phyloP scores from a whole-genome alignment of 176 grass and related monocot species.

The Carex littledalei region DNA sequence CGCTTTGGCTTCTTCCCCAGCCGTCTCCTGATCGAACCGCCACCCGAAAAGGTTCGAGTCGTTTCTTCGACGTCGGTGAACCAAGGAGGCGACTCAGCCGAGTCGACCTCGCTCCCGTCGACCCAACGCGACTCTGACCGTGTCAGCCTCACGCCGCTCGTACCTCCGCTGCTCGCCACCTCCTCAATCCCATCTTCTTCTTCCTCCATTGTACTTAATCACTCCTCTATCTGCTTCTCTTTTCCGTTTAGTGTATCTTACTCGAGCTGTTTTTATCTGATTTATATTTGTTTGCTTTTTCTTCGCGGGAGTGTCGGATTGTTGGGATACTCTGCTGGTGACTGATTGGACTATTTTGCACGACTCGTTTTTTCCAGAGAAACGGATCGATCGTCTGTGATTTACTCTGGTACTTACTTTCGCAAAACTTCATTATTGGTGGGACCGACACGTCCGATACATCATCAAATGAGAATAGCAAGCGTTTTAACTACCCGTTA shows the following conservation, averaged over 20 bases:
- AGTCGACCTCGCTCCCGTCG: constrained; percentile 94
- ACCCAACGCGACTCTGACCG: constrained; percentile 57
- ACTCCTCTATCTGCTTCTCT: background rate
- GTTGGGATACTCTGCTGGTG: background rate
- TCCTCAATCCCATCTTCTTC: constrained; percentile 76
- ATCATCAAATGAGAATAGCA: too few species aligned
- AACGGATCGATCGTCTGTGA: background rate
- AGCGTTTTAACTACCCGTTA: background rate
- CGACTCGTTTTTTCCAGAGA: background rate
- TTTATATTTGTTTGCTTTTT: background rate
- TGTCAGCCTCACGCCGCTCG: background rate
- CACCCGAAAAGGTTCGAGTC: background rate
- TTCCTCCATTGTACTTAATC: constrained; percentile 12
- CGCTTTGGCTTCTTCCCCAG: constrained; percentile 52
- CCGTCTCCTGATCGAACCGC: constrained; percentile 43
- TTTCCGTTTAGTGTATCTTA: background rate
- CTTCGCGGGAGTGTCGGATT: background rate
- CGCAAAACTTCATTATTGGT: background rate
- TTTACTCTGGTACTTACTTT: background rate
- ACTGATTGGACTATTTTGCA: background rate
- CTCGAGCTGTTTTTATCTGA: background rate
- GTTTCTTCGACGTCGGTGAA: constrained; percentile 25
- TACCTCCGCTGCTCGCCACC: constrained; percentile 29
- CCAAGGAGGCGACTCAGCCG: constrained; percentile 51
- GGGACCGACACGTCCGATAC: too few species aligned